Evolutionary conservation across 495 filamentous ascomycete species (phyloP).

Genomic region (Penicillium flavigenum): DNA sequence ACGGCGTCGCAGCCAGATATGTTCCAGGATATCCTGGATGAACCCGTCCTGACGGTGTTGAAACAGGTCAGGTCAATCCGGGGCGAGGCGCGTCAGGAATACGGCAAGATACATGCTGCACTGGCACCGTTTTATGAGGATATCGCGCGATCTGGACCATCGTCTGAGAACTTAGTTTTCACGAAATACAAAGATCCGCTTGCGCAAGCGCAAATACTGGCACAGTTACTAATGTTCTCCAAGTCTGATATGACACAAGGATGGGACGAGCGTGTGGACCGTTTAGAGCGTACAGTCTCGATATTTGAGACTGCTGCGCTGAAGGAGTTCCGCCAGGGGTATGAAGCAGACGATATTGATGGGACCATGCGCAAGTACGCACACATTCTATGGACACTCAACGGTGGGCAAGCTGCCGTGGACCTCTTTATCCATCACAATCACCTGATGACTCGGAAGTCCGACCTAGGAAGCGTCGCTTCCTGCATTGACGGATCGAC

Average conservation of each 20-base stretch:
- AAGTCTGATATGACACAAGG: constrained; percentile 76
- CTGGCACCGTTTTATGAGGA: constrained; percentile 87
- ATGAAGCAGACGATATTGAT: constrained; percentile 85
- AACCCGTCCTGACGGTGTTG: constrained; percentile 63
- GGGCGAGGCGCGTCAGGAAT: constrained; percentile 84
- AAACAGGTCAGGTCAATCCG: constrained; percentile 71
- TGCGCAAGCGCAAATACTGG: constrained; percentile 82
- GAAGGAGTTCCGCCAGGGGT: constrained; percentile 87
- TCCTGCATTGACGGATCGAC: constrained; percentile 74
- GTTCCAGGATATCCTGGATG: constrained; percentile 22
- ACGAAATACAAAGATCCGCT: constrained; percentile 81
- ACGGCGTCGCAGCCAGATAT: constrained; percentile 19
- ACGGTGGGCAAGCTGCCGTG: constrained; percentile 73
- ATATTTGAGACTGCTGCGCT: constrained; percentile 91
- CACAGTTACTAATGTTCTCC: constrained; percentile 74
- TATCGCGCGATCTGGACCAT: constrained; percentile 66
- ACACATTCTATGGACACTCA: constrained; percentile 76
- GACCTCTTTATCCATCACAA: constrained; percentile 88
- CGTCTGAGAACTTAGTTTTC: constrained; percentile 81
- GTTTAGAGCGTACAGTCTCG: constrained; percentile 67
- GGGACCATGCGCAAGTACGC: constrained; percentile 87
- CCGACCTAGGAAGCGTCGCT: constrained; percentile 70
- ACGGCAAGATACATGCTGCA: constrained; percentile 84
- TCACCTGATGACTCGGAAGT: constrained; percentile 71
- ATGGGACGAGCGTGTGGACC: constrained; percentile 66